Evolutionary conservation across 192 early-diverging fungal genomes (phyloP).

Genomic region (Diversispora eburnea): DNA sequence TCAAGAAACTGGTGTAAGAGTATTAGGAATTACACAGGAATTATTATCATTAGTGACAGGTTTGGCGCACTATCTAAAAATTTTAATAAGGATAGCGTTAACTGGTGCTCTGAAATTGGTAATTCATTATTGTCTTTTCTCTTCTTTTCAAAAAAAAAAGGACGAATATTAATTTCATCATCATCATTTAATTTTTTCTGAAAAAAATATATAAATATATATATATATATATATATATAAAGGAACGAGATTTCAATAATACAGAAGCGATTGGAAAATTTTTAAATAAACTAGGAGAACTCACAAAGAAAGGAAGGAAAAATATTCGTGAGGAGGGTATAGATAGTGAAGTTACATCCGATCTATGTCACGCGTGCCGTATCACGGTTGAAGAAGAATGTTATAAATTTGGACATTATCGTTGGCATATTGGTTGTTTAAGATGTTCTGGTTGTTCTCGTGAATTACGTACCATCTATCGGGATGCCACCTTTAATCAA

Average conservation of each 20-base stretch:
- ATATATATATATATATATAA: not conserved
- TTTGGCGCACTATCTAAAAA: slow-evolving; percentile 90
- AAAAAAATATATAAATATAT: not conserved
- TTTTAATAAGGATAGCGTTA: slow-evolving; percentile 83
- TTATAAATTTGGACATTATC: slow-evolving; percentile 59
- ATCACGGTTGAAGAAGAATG: slow-evolving; percentile 86
- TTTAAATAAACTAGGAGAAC: slow-evolving; percentile 73
- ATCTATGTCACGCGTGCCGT: slow-evolving; percentile 76
- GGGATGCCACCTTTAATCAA: slow-evolving; percentile 52
- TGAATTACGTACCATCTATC: slow-evolving; percentile 40
- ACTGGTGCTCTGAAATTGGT: slow-evolving; percentile 83
- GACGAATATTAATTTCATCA: not conserved
- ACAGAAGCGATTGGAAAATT: slow-evolving; percentile 60
- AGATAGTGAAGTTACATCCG: slow-evolving; percentile 66
- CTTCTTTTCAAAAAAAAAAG: too few relatives aligned
- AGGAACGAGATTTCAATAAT: slow-evolving; percentile 61
- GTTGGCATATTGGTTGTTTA: slow-evolving; percentile 86
- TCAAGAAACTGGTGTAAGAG: slow-evolving; percentile 52
- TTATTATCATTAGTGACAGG: slow-evolving; percentile 85
- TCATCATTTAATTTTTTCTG: not conserved
- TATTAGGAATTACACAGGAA: slow-evolving; percentile 74
- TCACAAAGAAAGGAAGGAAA: slow-evolving; percentile 50
- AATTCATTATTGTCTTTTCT: slow-evolving; percentile 26
- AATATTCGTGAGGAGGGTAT: slow-evolving; percentile 29
- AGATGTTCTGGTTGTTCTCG: slow-evolving; percentile 67